Conservation (phyloP, 345 rosid species). For the Syzygium aqueum region DNA sequence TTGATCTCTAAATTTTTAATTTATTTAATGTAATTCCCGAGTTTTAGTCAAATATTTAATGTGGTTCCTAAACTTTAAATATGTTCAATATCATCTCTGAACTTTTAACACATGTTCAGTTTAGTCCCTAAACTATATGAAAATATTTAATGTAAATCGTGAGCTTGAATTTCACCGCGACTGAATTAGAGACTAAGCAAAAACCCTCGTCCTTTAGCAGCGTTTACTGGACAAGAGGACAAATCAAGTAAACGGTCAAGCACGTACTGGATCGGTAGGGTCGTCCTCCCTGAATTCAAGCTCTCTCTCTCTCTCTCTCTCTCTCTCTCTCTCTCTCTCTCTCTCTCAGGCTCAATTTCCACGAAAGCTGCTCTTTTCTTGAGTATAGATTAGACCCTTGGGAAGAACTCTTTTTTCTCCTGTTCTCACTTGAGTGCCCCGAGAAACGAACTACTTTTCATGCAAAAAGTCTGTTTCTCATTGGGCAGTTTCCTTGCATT, state of each 20-base stretch:
- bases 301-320: background rate
- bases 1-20: too few species aligned
- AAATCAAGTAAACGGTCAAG: background rate
- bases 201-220: background rate
- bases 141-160: too few species aligned
- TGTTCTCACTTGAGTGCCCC: background rate
- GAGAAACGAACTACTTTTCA: background rate
- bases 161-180: background rate
- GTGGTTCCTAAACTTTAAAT: too few species aligned
- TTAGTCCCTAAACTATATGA: too few species aligned
- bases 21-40: too few species aligned
- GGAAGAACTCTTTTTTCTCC: background rate
- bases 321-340: background rate
- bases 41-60: too few species aligned
- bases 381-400: background rate
- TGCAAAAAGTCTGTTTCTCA: background rate
- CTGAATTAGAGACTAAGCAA: background rate
- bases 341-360: background rate
- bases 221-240: background rate
- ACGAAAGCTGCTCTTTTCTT: background rate
- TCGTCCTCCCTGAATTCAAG: background rate
- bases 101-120: too few species aligned
- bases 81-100: too few species aligned
- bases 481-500: background rate
- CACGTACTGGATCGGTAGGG: background rate